Base-by-base conservation (phyloP, 2,329 filamentous ascomycete species). In the Alternaria sp. region DNA sequence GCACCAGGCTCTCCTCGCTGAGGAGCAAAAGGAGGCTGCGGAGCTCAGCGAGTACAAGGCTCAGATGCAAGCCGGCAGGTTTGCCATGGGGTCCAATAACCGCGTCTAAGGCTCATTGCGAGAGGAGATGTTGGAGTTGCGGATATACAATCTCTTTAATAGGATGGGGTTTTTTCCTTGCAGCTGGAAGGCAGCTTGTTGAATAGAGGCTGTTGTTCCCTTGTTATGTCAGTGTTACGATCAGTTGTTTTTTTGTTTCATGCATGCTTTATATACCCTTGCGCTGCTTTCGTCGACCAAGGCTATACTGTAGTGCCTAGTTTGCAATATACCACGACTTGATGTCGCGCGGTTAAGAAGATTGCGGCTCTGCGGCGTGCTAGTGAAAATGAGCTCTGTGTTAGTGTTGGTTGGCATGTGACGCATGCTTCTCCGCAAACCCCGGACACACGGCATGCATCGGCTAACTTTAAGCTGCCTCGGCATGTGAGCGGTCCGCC, bases 21-120 rank as follows among this genome's bases (percentile, higher is more conserved):
- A 68, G 47, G 66, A 75, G 61, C 63, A 76, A 59, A 79, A 78
- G 66, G 77, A 79, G 61, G 71, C 73, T n/a, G 70, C 74, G 14
- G 75, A 78, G 56, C 68, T 77, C 47, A 65, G 70, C 48, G 65
- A 72, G 53, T 77, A 76, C 64, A 76, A 72, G 65, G 51, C 62
- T 41, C 66, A 75, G 59, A 72, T 72, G 70, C 56, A 72, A 53
- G 36, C 61, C 18, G 70, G 70, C 32, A 65, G 63, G 34, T 72
- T 72, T 54, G 70, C 63, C 5, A 57, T 70, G n/a, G 66, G 68
- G 6, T 55, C 56, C 14, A 49, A 62, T 53, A 49, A 62, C 58
- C 60, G 59, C 32, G 58, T 68, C 22, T 69, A 68, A 20, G 16
- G 9, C 46, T 22, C 24, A 16, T n/a, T 30, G 38, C 8, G 46